A percentile compares a stretch with the other conserved stretches of the same genome.
Conservation (phyloP, 1,139 yeast genomes). For the Arxiozyma bovina region DNA sequence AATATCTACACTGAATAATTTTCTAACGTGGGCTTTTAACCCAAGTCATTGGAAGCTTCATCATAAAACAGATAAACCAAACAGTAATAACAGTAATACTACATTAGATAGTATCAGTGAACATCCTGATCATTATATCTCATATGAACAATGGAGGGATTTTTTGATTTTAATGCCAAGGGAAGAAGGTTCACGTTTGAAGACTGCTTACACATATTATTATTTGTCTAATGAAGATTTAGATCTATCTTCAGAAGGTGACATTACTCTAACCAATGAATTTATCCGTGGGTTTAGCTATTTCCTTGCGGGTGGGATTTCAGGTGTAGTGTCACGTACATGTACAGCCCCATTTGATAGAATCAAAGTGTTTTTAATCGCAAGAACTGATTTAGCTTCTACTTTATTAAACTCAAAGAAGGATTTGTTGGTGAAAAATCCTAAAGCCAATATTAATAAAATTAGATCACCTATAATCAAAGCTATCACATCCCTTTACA, state of each 20-base stretch:
- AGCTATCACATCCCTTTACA: constrained; percentile 75
- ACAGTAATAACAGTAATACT: not conserved
- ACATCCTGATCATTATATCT: constrained; percentile 41
- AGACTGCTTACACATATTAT: constrained; percentile 66
- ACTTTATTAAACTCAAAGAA: constrained; percentile 53
- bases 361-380: constrained; percentile 84
- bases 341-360: constrained; percentile 97
- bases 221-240: constrained; percentile 60
- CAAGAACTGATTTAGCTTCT: constrained; percentile 74
- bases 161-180: constrained; percentile 77
- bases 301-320: constrained; percentile 87
- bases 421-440: constrained; percentile 37
- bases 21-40: constrained; percentile 34
- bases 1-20: constrained; percentile 15
- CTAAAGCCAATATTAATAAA: constrained; percentile 32
- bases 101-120: constrained; percentile 34
- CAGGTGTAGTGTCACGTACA: constrained; percentile 95
- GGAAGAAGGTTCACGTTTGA: constrained; percentile 55
- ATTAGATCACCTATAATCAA: constrained; percentile 62
- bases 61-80: not conserved
- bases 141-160: constrained; percentile 80
- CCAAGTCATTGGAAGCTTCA: constrained; percentile 32
- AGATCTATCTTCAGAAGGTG: constrained; percentile 79
- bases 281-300: constrained; percentile 78
- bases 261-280: constrained; percentile 73